Percentiles rank a stretch among this genome's conserved stretches.
Evolutionary conservation across 192 early-diverging fungal genomes (phyloP).

Genomic region (Fimicolochytrium jonesii): DNA sequence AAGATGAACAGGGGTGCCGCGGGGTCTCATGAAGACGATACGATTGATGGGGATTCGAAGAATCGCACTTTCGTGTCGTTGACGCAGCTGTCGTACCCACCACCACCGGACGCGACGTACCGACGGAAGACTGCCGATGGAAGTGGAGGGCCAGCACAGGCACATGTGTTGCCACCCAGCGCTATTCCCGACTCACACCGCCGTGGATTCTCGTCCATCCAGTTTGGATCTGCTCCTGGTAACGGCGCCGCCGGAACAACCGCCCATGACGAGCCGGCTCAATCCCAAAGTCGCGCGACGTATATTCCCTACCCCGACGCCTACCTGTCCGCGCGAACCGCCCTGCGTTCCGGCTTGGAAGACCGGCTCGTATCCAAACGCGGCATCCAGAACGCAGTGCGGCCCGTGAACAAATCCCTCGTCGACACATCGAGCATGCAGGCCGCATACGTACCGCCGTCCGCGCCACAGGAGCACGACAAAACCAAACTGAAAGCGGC

Average conservation of each 20-base stretch:
- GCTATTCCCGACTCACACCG: background rate
- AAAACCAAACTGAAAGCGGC: background rate
- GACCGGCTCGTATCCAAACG: slow-evolving; percentile 17
- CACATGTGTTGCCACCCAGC: background rate
- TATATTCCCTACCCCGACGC: slow-evolving; percentile 6
- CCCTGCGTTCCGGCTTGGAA: slow-evolving; percentile 7
- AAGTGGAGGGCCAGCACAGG: background rate
- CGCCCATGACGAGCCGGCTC: too few species aligned
- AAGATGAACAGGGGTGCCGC: too few species aligned
- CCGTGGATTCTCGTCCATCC: slow-evolving; percentile 17
- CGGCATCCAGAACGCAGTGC: slow-evolving; percentile 15
- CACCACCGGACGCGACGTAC: too few species aligned
- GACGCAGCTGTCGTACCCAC: too few species aligned
- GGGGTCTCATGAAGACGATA: too few species aligned
- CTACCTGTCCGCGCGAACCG: background rate
- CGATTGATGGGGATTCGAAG: too few species aligned
- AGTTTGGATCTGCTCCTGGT: background rate
- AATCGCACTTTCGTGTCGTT: too few species aligned
- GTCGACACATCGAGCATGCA: slow-evolving; percentile 8
- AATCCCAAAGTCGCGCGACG: slow-evolving; percentile 14
- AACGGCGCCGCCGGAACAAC: background rate
- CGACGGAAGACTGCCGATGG: background rate
- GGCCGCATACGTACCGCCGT: slow-evolving; percentile 4
- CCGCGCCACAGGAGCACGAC: slow-evolving; percentile 23
- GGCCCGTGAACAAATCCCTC: background rate